These are phyloP conservation scores for Halteria grandinella DNA, from an alignment of 73 alveolate genomes.

Conservation along the genomic window DNA sequence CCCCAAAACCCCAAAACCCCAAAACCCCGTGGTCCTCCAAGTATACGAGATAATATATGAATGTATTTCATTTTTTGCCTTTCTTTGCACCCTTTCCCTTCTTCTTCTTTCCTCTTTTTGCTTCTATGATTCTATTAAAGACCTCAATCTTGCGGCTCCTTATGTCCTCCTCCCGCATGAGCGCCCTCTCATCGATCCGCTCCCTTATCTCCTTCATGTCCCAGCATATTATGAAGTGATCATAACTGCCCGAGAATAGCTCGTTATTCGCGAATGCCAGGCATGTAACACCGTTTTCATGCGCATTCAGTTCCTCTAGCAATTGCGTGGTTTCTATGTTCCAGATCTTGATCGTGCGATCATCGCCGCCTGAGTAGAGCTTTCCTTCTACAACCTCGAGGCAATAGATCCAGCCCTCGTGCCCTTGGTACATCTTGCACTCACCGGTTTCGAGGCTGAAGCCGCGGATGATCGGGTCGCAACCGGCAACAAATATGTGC, in stretches of 20 bases:
- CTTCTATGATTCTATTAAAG: slow-evolving; percentile 45
- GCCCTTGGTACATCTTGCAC: slow-evolving; percentile 56
- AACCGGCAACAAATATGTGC: slow-evolving; percentile 71
- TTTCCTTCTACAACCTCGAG: slow-evolving; percentile 56
- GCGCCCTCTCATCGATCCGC: slow-evolving; percentile 75
- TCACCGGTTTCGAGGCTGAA: slow-evolving; percentile 67
- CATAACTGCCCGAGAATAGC: slow-evolving; percentile 78
- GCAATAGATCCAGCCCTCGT: slow-evolving; percentile 81
- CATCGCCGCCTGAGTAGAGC: slow-evolving; percentile 78
- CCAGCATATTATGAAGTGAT: slow-evolving; percentile 76
- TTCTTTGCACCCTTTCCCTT: slow-evolving; percentile 30
- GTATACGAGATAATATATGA: neutral
- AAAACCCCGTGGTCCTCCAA: neutral
- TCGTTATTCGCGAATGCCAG: slow-evolving; percentile 78
- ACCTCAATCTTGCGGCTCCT: slow-evolving; percentile 63
- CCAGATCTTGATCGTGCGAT: slow-evolving; percentile 76
- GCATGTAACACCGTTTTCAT: slow-evolving; percentile 84
- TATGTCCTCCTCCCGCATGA: slow-evolving; percentile 80
- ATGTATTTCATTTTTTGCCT: neutral
- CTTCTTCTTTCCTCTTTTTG: slow-evolving; percentile 59
- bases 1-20: neutral
- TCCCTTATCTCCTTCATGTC: slow-evolving; percentile 75
- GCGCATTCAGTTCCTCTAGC: slow-evolving; percentile 76
- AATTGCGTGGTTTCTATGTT: slow-evolving; percentile 69
- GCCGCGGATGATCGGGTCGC: slow-evolving; percentile 69